These are phyloP conservation scores for Suillus discolor DNA, from an alignment of 768 basidiomycete genomes.

Conservation along the genomic window DNA sequence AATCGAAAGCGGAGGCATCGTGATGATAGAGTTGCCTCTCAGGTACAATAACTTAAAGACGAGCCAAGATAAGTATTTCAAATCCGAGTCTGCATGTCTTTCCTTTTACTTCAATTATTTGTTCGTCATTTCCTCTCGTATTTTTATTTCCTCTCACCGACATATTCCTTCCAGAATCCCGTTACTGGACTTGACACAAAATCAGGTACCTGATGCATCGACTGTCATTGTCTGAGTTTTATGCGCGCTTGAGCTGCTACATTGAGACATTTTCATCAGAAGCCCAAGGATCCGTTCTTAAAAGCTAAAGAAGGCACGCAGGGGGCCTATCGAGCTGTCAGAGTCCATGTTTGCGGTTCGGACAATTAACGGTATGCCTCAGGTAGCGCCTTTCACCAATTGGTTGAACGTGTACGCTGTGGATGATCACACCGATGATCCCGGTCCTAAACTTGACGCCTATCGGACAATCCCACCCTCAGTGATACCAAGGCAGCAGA, in stretches of 20 bases:
- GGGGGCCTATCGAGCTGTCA: constrained; percentile 75
- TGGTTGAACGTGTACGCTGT: not conserved
- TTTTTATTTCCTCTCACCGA: not conserved
- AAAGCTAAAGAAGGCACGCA: constrained; percentile 65
- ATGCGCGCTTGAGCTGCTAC: constrained; percentile 3
- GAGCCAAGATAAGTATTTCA: constrained; percentile 49
- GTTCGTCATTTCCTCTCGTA: not conserved
- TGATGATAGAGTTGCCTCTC: constrained; percentile 68
- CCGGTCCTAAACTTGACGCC: not conserved
- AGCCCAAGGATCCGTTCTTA: not conserved
- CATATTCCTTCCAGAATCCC: constrained; percentile 48
- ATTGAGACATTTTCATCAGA: not conserved
- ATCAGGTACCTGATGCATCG: constrained; percentile 62
- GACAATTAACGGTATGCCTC: not conserved
- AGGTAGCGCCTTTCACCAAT: not conserved
- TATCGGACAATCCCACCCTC: not conserved
- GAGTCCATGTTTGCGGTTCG: constrained; percentile 70
- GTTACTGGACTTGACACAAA: constrained; percentile 66
- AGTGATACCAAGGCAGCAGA: constrained; percentile 6
- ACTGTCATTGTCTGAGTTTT: constrained; percentile 47
- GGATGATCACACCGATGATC: not conserved
- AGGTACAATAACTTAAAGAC: constrained; percentile 69
- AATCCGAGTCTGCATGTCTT: constrained; percentile 61
- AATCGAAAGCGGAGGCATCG: constrained; percentile 73
- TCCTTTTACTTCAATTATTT: not conserved